Conservation (phyloP, 345 rosid genomes). For the Punica granatum region DNA sequence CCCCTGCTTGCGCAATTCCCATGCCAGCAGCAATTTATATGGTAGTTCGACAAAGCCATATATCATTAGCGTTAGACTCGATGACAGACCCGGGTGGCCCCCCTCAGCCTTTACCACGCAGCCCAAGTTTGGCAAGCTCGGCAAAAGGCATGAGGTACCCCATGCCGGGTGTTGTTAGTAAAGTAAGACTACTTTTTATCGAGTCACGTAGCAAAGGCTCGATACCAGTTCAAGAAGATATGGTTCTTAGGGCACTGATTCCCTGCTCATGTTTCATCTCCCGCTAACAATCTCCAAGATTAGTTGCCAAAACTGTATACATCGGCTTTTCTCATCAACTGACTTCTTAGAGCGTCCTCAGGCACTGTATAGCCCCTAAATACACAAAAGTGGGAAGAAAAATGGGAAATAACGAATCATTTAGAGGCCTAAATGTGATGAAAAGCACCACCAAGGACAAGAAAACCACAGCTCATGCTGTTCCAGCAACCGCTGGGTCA, state of each 20-base stretch:
- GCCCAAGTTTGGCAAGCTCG: too few relatives aligned
- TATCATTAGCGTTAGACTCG: not conserved
- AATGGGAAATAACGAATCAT: too few relatives aligned
- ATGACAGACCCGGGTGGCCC: too few relatives aligned
- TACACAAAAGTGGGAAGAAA: not conserved
- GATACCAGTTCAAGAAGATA: constrained; percentile 3
- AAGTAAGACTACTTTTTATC: too few relatives aligned
- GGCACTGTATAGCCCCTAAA: constrained; percentile 93
- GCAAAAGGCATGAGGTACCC: too few relatives aligned
- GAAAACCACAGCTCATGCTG: constrained; percentile 53
- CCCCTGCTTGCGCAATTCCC: constrained; percentile 27
- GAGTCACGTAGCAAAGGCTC: not conserved
- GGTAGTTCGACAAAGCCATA: not conserved
- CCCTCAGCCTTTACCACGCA: too few relatives aligned
- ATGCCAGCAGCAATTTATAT: constrained; percentile 26
- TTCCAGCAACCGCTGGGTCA: constrained; percentile 99
- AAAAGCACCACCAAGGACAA: not conserved
- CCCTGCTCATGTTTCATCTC: constrained; percentile 74
- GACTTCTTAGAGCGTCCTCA: constrained; percentile 92
- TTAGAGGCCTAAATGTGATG: not conserved
- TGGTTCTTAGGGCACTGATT: constrained; percentile 20
- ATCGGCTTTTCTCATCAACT: constrained; percentile 86
- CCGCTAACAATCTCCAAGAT: constrained; percentile 84
- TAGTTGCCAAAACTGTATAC: constrained; percentile 86
- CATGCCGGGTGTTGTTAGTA: too few relatives aligned